Evolutionary conservation across 177 flowering plant species (phyloP), one percentile per base, ranked within the genome.

Genomic region (Telopea speciosissima): DNA sequence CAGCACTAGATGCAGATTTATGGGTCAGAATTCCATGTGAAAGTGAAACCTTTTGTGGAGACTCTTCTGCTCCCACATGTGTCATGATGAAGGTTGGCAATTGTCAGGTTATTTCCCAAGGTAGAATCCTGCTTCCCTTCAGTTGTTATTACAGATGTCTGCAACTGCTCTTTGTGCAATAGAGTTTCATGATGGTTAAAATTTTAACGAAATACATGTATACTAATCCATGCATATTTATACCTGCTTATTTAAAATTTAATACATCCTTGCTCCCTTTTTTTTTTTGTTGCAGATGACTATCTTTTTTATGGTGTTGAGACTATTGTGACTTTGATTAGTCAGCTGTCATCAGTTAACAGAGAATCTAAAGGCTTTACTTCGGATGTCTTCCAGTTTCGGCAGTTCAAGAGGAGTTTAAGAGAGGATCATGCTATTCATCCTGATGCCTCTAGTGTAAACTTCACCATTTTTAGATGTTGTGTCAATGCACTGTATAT

Each of bases 21-120:
- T 92, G 96, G 97, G 67, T 95, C 36, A 88, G 89, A 81, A 78
- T 92, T 70, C 97, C 97, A 16, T 75, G 70, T 66, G 83, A 76
- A 60, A 73, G 54, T 75, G 73, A 72, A 63, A 23, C 70, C 45
- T 62, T 58, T 68, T 17, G 25, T 70, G 77, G 62, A 65, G 65
- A 62, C 23, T 74, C 79, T 67, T 59, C 76, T 52, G 60, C 69
- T 68, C 61, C 82, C 31, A 74, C 75, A 26, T 88, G 83, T 78
- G 54, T 92, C 75, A 89, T 90, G 93, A 77, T 78, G 65, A 83
- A 72, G 71, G 76, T 89, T 42, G 22, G 36, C n/a, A 63, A 65
- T 28, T 84, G 92, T 75, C 85, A 85, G 75, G 33, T 90, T 72
- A 71, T 76, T 72, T 85, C 76, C 73, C 88, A 88, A 80, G 97